A percentile compares a stretch with the other conserved stretches of the same genome.
These are phyloP conservation scores for Ceratocystis huliohia DNA, from an alignment of 2,329 filamentous ascomycete species.

Conservation along the genomic window DNA sequence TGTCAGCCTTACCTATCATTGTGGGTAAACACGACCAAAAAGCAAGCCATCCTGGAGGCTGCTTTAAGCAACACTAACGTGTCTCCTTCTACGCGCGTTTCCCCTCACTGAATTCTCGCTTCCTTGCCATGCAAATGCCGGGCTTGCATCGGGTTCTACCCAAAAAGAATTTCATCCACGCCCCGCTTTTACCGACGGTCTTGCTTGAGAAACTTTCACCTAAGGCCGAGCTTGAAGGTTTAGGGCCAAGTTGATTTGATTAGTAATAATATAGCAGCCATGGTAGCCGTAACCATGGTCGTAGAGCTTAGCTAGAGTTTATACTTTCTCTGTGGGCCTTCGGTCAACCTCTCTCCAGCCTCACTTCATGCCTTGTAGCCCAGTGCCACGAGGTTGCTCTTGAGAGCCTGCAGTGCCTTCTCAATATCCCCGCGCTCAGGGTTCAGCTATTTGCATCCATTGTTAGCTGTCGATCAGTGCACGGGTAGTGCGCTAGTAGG, in stretches of 20 bases:
- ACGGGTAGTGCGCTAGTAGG: no score
- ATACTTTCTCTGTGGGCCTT: not conserved
- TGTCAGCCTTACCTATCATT: not conserved
- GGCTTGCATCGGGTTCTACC: not conserved
- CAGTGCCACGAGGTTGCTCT: constrained; percentile 60
- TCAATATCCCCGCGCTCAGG: constrained; percentile 69
- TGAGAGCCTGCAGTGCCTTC: constrained; percentile 66
- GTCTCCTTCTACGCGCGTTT: not conserved
- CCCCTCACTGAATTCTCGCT: not conserved
- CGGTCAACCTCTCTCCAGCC: not conserved
- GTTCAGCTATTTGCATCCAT: constrained; percentile 43
- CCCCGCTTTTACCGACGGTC: constrained; percentile 12
- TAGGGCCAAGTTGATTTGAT: not conserved
- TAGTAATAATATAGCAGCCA: not conserved
- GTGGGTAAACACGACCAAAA: not conserved
- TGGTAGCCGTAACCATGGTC: no score
- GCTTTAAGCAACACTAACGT: not conserved
- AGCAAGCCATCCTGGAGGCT: no score
- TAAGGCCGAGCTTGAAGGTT: no score
- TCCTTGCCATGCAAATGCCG: not conserved
- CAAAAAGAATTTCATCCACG: not conserved
- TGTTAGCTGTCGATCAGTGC: constrained; percentile 1
- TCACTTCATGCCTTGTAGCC: constrained; percentile 37
- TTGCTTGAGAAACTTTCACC: constrained; percentile 12
- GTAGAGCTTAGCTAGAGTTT: constrained; percentile 10